Evolutionary conservation across 768 basidiomycete species (phyloP).

Genomic region (Panus rudis): DNA sequence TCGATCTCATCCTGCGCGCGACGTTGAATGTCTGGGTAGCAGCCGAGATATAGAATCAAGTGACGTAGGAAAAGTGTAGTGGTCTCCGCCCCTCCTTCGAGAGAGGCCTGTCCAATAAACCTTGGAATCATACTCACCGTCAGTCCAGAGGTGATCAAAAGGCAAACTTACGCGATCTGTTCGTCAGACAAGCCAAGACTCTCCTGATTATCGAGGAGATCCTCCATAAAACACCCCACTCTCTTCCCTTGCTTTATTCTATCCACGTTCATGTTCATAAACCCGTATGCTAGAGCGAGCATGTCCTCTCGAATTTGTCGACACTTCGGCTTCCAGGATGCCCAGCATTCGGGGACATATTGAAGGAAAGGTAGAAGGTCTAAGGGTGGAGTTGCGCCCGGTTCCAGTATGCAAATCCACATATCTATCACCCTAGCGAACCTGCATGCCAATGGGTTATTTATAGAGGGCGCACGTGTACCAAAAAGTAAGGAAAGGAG

Average conservation of each 20-base stretch:
- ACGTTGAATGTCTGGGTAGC: constrained; percentile 1
- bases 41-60: not conserved
- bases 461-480: not conserved
- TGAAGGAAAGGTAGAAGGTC: constrained; percentile 27
- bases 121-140: no score
- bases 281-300: not conserved
- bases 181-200: constrained; percentile 20
- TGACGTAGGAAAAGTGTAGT: not conserved
- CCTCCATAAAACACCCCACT: constrained; percentile 24
- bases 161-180: constrained; percentile 12
- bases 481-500: not conserved
- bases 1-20: constrained; percentile 63
- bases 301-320: not conserved
- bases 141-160: not conserved
- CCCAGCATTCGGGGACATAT: constrained; percentile 27
- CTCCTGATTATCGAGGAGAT: constrained; percentile 16
- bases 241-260: not conserved
- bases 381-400: constrained; percentile 28
- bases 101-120: no score
- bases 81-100: constrained; percentile 1
- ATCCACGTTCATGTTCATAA: not conserved
- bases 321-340: constrained; percentile 24
- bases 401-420: constrained; percentile 14
- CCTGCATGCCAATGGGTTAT: not conserved
- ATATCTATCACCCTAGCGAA: not conserved